A percentile compares a stretch with the other conserved stretches of the same genome.
Conservation (phyloP, 345 rosid species). For the Firmiana major region DNA sequence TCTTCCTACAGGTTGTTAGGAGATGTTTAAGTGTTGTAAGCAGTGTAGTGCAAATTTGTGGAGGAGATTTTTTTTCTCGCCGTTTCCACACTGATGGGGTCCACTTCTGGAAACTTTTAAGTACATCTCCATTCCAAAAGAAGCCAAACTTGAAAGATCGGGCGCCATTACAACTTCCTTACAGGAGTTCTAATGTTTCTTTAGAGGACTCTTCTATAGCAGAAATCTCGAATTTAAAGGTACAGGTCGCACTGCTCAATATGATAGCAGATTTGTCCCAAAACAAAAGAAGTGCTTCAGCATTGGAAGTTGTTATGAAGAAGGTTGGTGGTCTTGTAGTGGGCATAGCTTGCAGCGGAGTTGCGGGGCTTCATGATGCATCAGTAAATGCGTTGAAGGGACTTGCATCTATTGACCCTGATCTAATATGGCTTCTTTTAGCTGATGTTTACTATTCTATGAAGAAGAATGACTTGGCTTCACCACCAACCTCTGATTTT, state of each 20-base stretch:
- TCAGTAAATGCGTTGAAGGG: slow-evolving; percentile 65
- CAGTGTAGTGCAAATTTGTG: slow-evolving; percentile 58
- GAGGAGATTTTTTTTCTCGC: slow-evolving; percentile 94
- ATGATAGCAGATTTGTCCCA: slow-evolving; percentile 70
- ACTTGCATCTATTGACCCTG: slow-evolving; percentile 76
- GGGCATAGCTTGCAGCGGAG: slow-evolving; percentile 81
- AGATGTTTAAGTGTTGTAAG: slow-evolving; percentile 58
- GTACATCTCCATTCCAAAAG: slow-evolving; percentile 59
- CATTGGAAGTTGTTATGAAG: slow-evolving; percentile 68
- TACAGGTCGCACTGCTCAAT: slow-evolving; percentile 68
- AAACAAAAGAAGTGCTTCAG: slow-evolving; percentile 62
- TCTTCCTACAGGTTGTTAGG: slow-evolving; percentile 51
- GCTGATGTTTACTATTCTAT: slow-evolving; percentile 74
- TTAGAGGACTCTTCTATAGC: slow-evolving; percentile 49
- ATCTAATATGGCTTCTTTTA: slow-evolving; percentile 85
- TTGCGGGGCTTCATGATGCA: slow-evolving; percentile 59
- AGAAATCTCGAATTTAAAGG: slow-evolving; percentile 73
- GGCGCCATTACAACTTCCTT: slow-evolving; percentile 64
- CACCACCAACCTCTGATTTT: slow-evolving; percentile 52
- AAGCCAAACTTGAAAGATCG: slow-evolving; percentile 44
- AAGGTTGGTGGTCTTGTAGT: slow-evolving; percentile 81
- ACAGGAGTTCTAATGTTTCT: slow-evolving; percentile 40
- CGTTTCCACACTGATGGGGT: slow-evolving; percentile 72
- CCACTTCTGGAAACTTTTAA: slow-evolving; percentile 80
- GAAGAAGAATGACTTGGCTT: slow-evolving; percentile 47